Percentiles rank a stretch among this genome's conserved stretches.
Conservation (phyloP, 306 rosid species). For the Inga oerstediana region DNA sequence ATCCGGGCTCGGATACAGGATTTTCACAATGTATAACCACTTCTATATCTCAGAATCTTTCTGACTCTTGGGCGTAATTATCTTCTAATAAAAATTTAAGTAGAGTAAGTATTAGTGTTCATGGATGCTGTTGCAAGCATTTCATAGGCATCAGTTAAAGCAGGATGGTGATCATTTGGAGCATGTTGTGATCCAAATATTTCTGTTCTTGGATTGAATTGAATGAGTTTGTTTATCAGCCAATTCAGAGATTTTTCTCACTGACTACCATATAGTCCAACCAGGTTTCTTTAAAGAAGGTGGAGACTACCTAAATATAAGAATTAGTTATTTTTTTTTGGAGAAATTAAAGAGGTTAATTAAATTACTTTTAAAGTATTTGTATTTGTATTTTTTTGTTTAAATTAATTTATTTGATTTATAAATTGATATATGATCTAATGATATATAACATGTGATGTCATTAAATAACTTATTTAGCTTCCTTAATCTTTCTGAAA, state of each 20-base stretch:
- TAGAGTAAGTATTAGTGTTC: neutral
- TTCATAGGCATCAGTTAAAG: neutral
- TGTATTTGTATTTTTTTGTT: no score
- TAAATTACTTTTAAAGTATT: no score
- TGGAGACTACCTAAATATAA: no score
- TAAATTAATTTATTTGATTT: no score
- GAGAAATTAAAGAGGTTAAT: no score
- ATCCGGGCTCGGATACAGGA: neutral
- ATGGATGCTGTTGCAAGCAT: neutral
- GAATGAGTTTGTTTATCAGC: neutral
- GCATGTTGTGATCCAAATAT: neutral
- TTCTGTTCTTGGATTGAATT: neutral
- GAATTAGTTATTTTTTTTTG: no score
- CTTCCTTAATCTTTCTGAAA: no score
- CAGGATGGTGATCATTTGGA: neutral
- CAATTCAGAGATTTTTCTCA: neutral
- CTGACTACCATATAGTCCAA: no score
- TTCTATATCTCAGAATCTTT: neutral
- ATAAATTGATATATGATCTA: no score
- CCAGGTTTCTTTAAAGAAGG: no score
- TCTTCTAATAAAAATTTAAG: neutral
- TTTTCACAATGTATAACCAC: slow-evolving; percentile 6
- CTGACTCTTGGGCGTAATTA: neutral
- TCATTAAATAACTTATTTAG: no score
- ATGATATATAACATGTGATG: no score